Evolutionary conservation across 225 moss, liverwort and hornwort species (phyloP), one percentile per base, ranked within the genome.

Genomic region (Anthoceros angustus): DNA sequence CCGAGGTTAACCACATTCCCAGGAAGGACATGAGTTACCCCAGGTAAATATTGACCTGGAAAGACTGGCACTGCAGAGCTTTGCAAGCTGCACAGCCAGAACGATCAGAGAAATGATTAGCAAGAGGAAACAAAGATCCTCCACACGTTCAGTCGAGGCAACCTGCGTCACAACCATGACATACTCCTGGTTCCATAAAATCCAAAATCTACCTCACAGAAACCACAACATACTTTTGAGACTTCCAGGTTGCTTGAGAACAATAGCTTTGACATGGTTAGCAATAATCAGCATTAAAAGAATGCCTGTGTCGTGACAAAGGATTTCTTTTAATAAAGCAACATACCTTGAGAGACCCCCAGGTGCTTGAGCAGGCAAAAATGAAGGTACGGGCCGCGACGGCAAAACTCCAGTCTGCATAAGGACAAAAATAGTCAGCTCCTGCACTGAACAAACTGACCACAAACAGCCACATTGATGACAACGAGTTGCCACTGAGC

Each of bases 11-110:
- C 55, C 18, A 18, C 55, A 55, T 55, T 55, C 41, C 77, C 42
- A 3, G 14, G 55, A 55, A 23, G 55, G 7, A 55, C 55, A 55
- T 55, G 55, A 18, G 55, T 55, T 23, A 55, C n/a, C 55, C 55
- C 55, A 55, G 55, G 8, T 55, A 23, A 23, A 55, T 55, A 55
- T 23, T 55, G 55, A 55, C 55, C 55, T 55, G 55, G 55, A 15
- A 55, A 55, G 7, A 18, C 55, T 55, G 55, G 55, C 23, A 23
- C 55, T 18, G 55, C 23, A 55, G 55, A 55, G 23, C 14, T 55
- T 18, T 55, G 55, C 55, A 55, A 55, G 55, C 55, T 55, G 55
- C 55, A 32, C 32, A 55, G 16, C 55, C 12, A 55, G 23, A 55
- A 18, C 55, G 7, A 55, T 18, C 7, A 23, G 7, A 20, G n/a